These are phyloP conservation scores for Tricholoma terreum DNA, from an alignment of 768 basidiomycete species.

Conservation along the genomic window DNA sequence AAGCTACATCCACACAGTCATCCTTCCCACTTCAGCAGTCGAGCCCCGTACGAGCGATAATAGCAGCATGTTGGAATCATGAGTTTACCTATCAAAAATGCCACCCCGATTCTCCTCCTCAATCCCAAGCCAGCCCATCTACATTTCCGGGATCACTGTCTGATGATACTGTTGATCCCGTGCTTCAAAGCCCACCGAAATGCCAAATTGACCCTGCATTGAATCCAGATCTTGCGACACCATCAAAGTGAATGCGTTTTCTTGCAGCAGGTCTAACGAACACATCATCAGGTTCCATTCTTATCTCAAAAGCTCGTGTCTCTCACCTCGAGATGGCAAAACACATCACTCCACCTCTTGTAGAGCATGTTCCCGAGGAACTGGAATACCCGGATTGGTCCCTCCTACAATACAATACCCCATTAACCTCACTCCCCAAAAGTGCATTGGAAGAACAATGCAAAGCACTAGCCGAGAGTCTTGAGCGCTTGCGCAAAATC, in stretches of 20 bases:
- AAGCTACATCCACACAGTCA: conserved; percentile 15
- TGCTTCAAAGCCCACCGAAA: neutral
- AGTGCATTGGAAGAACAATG: conserved; percentile 2
- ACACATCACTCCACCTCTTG: conserved; percentile 2
- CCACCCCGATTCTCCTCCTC: neutral
- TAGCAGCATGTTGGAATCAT: conserved; percentile 10
- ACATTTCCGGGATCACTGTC: neutral
- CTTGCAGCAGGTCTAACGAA: conserved; percentile 12
- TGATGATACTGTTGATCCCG: neutral
- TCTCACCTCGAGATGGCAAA: conserved; percentile 12
- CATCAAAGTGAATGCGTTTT: conserved; percentile 19
- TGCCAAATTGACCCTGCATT: conserved; percentile 19
- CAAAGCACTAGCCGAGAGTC: neutral
- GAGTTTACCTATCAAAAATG: neutral
- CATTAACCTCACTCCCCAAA: neutral
- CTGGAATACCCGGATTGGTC: conserved; percentile 12
- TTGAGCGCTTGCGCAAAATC: neutral
- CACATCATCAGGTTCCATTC: conserved; percentile 23
- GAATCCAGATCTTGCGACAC: conserved; percentile 12
- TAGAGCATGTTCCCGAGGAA: conserved; percentile 10
- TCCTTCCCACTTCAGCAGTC: conserved; percentile 16
- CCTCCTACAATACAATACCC: neutral
- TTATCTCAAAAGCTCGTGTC: conserved; percentile 16
- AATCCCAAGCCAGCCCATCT: neutral
- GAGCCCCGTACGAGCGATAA: conserved; percentile 10